phyloP scores from a whole-genome alignment of 2,329 filamentous ascomycete genomes.

The Ophiostoma sp. region DNA sequence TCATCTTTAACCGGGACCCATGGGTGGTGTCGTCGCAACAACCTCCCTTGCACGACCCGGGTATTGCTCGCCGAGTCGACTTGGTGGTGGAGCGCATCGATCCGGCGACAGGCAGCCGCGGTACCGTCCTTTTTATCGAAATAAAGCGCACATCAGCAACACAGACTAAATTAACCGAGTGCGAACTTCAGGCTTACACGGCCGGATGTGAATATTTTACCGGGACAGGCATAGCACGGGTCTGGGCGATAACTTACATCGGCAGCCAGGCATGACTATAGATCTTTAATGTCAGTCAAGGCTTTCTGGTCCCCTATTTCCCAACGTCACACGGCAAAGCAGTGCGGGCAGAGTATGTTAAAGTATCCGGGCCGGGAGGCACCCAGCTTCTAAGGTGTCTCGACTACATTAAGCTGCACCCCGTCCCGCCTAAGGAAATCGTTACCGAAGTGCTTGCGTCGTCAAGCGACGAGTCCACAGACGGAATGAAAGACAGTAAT shows the following conservation, averaged over 20 bases:
- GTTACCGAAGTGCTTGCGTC: conserved; percentile 16
- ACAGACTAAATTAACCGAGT: conserved; percentile 11
- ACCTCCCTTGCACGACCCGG: background rate
- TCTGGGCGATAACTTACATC: conserved; percentile 17
- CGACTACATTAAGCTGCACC: conserved; percentile 11
- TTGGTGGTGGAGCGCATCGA: conserved; percentile 15
- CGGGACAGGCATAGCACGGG: background rate
- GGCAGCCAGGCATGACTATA: conserved; percentile 14
- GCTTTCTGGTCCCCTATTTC: conserved; percentile 13
- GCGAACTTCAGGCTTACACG: conserved; percentile 12
- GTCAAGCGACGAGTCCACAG: conserved; percentile 13
- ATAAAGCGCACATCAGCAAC: conserved; percentile 11
- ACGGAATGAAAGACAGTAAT: conserved; percentile 12
- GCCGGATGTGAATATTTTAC: conserved; percentile 13
- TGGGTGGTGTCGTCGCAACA: conserved; percentile 17
- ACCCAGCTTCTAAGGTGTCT: conserved; percentile 8
- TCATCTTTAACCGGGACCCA: conserved; percentile 13
- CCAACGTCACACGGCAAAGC: conserved; percentile 16
- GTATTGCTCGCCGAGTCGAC: conserved; percentile 13
- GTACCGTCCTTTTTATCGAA: conserved; percentile 15
- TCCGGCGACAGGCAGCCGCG: background rate
- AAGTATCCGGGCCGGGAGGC: conserved; percentile 6
- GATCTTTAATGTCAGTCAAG: conserved; percentile 7
- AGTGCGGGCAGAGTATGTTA: conserved; percentile 16
- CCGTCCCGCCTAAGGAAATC: conserved; percentile 5